Evolutionary conservation across 257 asterid species (phyloP).

Genomic region (Nicotiana attenuata): DNA sequence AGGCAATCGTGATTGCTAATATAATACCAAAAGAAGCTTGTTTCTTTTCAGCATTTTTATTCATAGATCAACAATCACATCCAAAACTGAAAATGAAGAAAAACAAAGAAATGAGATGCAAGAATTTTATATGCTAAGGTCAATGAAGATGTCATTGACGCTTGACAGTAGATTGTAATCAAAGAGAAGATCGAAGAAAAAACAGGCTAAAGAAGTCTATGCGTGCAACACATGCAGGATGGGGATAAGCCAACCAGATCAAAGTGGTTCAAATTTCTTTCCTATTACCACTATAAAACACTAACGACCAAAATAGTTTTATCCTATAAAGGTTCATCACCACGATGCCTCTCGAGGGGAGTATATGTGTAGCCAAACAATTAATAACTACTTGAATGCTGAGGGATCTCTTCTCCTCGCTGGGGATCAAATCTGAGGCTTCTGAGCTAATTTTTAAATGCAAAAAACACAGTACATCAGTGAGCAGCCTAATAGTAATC

Average conservation of each 20-base stretch:
- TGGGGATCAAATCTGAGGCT: neutral
- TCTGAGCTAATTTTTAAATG: neutral
- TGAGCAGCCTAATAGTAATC: neutral
- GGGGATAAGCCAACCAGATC: neutral
- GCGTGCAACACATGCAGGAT: neutral
- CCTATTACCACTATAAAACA: neutral
- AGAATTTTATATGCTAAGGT: neutral
- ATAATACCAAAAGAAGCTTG: neutral
- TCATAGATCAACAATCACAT: neutral
- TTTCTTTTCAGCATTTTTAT: neutral
- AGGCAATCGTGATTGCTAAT: neutral
- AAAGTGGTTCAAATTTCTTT: neutral
- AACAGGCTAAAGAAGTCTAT: neutral
- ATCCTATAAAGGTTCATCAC: neutral
- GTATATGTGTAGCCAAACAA: neutral
- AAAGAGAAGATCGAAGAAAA: too few relatives aligned
- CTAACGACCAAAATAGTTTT: neutral
- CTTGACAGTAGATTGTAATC: neutral
- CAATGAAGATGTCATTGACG: neutral
- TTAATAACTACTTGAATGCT: neutral
- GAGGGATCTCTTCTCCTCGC: neutral
- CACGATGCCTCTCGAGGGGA: neutral
- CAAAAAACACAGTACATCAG: neutral
- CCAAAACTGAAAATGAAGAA: neutral
- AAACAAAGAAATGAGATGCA: neutral